Conservation (phyloP, 2,329 filamentous ascomycete genomes). For the Penicillium polonicum region DNA sequence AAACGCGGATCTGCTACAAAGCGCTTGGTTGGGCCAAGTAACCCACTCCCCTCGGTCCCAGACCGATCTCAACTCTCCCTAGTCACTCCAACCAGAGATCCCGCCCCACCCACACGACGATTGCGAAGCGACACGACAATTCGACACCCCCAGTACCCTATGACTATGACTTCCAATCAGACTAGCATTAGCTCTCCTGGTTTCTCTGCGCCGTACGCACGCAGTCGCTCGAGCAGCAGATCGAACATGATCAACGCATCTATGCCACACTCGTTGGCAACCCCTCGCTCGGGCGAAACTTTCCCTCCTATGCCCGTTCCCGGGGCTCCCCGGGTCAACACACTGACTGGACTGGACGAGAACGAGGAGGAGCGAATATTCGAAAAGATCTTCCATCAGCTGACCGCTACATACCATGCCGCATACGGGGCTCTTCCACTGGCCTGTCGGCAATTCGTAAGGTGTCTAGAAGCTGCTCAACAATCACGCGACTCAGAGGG, state of each 20-base stretch:
- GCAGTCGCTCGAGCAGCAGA: constrained; percentile 52
- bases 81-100: constrained; percentile 50
- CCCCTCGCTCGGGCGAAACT: constrained; percentile 78
- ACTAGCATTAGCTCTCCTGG: constrained; percentile 32
- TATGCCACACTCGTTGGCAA: constrained; percentile 53
- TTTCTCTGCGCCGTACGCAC: constrained; percentile 32
- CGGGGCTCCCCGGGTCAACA: constrained; percentile 51
- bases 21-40: constrained; percentile 32
- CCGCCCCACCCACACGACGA: constrained; percentile 44
- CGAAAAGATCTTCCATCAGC: constrained; percentile 74
- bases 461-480: constrained; percentile 63
- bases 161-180: constrained; percentile 33
- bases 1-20: constrained; percentile 30
- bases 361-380: constrained; percentile 78
- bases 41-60: constrained; percentile 25
- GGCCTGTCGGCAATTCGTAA: constrained; percentile 65
- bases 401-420: constrained; percentile 71
- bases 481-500: constrained; percentile 60
- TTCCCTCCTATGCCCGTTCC: constrained; percentile 57
- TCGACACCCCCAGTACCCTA: constrained; percentile 42
- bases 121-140: constrained; percentile 53
- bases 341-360: constrained; percentile 61
- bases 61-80: constrained; percentile 33
- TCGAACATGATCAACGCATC: constrained; percentile 53
- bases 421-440: constrained; percentile 69